Conservation (phyloP, 2,329 filamentous ascomycete genomes). For the Coniochaeta sp. region DNA sequence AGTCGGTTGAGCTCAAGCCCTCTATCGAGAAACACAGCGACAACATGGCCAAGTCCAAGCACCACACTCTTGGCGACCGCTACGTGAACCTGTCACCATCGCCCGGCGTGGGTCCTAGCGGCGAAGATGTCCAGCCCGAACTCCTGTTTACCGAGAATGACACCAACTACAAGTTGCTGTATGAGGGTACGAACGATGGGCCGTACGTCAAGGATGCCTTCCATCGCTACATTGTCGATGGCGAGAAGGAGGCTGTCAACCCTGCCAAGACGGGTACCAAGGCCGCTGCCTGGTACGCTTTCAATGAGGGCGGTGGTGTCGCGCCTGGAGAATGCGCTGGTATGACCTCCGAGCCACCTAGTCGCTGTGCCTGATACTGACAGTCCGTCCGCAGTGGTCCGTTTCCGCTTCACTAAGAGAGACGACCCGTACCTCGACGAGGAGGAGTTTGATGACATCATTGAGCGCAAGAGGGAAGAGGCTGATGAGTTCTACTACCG, state of each 20-base stretch:
- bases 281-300: slow-evolving; percentile 83
- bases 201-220: slow-evolving; percentile 94
- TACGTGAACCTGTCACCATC: slow-evolving; percentile 85
- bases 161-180: slow-evolving; percentile 75
- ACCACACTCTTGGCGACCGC: slow-evolving; percentile 72
- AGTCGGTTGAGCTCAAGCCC: slow-evolving; percentile 69
- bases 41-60: slow-evolving; percentile 66
- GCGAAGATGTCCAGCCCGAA: slow-evolving; percentile 76
- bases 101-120: slow-evolving; percentile 70
- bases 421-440: slow-evolving; percentile 78
- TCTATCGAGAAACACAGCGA: slow-evolving; percentile 55
- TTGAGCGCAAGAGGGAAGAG: slow-evolving; percentile 79
- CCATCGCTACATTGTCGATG: slow-evolving; percentile 77
- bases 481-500: slow-evolving; percentile 95
- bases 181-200: slow-evolving; percentile 68
- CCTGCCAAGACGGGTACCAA: slow-evolving; percentile 78
- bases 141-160: slow-evolving; percentile 94
- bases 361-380: not conserved
- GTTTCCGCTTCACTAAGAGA: slow-evolving; percentile 77
- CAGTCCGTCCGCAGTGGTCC: slow-evolving; percentile 57
- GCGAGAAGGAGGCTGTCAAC: slow-evolving; percentile 74
- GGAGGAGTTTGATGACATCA: slow-evolving; percentile 83
- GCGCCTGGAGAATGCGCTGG: slow-evolving; percentile 86
- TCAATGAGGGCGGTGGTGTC: slow-evolving; percentile 84
- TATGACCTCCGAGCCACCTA: slow-evolving; percentile 36